Conservation (phyloP, 352 stramenopile species). For the Globisporangium splendens region DNA sequence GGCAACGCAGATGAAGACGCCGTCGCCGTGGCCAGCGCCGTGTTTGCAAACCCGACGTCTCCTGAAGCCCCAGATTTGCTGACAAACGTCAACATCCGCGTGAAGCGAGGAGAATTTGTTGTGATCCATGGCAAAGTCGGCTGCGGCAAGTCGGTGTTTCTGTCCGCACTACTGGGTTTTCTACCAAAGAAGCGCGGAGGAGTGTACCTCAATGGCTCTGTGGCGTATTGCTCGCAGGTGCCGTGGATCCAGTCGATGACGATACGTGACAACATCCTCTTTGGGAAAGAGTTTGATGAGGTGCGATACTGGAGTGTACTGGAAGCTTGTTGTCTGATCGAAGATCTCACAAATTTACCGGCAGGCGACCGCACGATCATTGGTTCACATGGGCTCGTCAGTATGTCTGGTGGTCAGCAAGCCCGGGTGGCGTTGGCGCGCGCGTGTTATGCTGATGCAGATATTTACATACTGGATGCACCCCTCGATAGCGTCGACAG, state of each 20-base stretch:
- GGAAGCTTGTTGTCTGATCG: slow-evolving; percentile 47
- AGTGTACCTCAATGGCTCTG: slow-evolving; percentile 29
- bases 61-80: slow-evolving; percentile 33
- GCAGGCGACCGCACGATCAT: slow-evolving; percentile 54
- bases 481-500: slow-evolving; percentile 54
- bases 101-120: slow-evolving; percentile 45
- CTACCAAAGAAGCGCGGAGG: slow-evolving; percentile 37
- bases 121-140: slow-evolving; percentile 60
- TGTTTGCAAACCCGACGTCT: slow-evolving; percentile 30
- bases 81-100: slow-evolving; percentile 41
- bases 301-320: slow-evolving; percentile 64
- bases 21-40: slow-evolving; percentile 34
- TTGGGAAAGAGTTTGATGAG: slow-evolving; percentile 77
- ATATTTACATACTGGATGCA: slow-evolving; percentile 50
- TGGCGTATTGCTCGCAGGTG: slow-evolving; percentile 88
- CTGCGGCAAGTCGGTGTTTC: slow-evolving; percentile 59
- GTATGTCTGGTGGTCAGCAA: slow-evolving; percentile 55
- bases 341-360: slow-evolving; percentile 38
- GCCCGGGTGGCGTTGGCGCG: slow-evolving; percentile 52
- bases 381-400: slow-evolving; percentile 42
- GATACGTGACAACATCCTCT: slow-evolving; percentile 96
- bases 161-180: slow-evolving; percentile 46
- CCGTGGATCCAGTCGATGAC: slow-evolving; percentile 96
- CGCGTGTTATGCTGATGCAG: slow-evolving; percentile 49
- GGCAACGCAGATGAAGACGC: slow-evolving; percentile 14